Conservation (phyloP, 306 rosid genomes). For the Pterocarpus macrocarpus region DNA sequence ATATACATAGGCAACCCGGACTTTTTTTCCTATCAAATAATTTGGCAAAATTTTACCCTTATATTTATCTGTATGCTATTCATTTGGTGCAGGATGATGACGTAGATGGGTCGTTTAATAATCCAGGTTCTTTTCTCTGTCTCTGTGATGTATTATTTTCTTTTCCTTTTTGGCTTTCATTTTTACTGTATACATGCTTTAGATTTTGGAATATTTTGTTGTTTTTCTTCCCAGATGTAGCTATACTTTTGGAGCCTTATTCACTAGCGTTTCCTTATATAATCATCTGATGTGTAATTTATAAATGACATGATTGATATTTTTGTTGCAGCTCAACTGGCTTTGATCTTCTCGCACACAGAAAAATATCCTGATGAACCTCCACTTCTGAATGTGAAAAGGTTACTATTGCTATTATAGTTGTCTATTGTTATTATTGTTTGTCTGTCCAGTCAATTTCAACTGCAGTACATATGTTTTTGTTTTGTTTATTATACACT, state of each 20-base stretch:
- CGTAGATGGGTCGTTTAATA: constrained; percentile 57
- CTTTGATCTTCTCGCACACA: constrained; percentile 88
- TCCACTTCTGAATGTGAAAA: constrained; percentile 89
- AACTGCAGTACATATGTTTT: constrained; percentile 3
- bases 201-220: constrained; percentile 37
- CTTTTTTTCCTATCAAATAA: constrained; percentile 7
- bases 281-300: constrained; percentile 35
- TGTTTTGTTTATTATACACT: constrained; percentile 33
- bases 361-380: constrained; percentile 98
- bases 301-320: constrained; percentile 39
- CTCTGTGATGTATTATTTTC: constrained; percentile 32
- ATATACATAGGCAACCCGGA: constrained; percentile 26
- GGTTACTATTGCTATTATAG: constrained; percentile 53
- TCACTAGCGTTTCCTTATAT: constrained; percentile 1
- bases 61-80: constrained; percentile 38
- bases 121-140: constrained; percentile 75
- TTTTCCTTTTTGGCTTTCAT: constrained; percentile 9
- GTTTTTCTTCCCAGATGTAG: constrained; percentile 33
- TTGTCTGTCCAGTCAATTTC: constrained; percentile 21
- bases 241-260: constrained; percentile 42
- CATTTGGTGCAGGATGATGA: constrained; percentile 83
- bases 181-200: constrained; percentile 17
- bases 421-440: constrained; percentile 22
- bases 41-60: constrained; percentile 29
- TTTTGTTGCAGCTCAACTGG: constrained; percentile 87